Base-by-base conservation (phyloP, 257 asterid genomes). In the Solanum arcanum region DNA sequence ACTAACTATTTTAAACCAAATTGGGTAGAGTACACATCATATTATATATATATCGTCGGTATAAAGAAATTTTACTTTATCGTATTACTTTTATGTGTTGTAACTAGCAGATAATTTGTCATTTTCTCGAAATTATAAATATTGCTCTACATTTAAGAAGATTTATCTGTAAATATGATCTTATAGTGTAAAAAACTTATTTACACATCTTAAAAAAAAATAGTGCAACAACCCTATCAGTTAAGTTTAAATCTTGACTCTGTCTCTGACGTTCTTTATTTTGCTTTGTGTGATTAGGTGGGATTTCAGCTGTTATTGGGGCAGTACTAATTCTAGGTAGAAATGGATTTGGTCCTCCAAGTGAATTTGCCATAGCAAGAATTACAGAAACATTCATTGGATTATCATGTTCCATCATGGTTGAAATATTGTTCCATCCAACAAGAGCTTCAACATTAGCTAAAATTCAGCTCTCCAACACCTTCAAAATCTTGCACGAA, bases 351-450 rank as follows among this genome's bases (percentile, higher is more conserved):
- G 99, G 98, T 1, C 80, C 91, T 0, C 95, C 99, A 9, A 93
- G 94, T 41, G 96, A 96, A 21, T 96, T 96, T 47, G 99, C 98
- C 12, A 94, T 96, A 14, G 93, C 92, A n/a, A 90, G 99, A 76
- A 94, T 96, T 20, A 91, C 93, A 4, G 98, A 96, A 75, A 94
- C 99, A 0, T 95, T 96, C 75, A 96, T 96, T 27, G 99, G 98
- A 4, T 81, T 96, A 31, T 93, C 98, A 7, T 93, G 99, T 88
- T 95, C 98, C 3, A 92, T 96, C 18, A 87, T 91, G 93, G 97
- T 96, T 21, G 99, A 96, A 75, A 86, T 95, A 6, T 62, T 95
- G 21, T 87, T 96, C 83, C 97, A 94, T 46, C 99, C 99, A 3
- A 93, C 96, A 6, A 94, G 99, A 85, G 99, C 96, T 75, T 87